Conservation (phyloP, 148 eudicot species). For the Amaranthus cruentus region DNA sequence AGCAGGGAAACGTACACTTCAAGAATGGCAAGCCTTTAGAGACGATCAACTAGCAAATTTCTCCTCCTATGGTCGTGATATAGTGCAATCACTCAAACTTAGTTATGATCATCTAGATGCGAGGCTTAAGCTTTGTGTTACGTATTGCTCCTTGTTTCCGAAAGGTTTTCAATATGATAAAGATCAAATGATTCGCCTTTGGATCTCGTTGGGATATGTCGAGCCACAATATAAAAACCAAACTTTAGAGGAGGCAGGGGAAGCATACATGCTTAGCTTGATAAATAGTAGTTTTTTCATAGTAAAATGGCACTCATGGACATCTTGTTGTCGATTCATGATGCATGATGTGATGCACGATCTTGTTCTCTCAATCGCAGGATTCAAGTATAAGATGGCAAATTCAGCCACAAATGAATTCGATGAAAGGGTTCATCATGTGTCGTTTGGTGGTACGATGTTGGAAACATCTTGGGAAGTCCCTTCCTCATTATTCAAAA, state of each 20-base stretch:
- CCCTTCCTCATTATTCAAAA: background rate
- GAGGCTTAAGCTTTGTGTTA: conserved; percentile 3
- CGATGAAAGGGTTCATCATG: conserved; percentile 12
- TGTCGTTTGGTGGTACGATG: background rate
- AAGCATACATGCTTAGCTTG: background rate
- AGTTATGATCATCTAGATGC: conserved; percentile 1
- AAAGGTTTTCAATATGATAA: background rate
- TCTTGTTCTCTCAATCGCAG: conserved; percentile 1
- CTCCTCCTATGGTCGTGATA: background rate
- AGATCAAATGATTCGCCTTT: background rate
- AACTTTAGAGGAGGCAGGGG: conserved; percentile 11
- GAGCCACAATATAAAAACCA: background rate
- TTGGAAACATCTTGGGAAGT: background rate
- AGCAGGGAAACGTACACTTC: background rate
- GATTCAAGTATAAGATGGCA: conserved; percentile 11
- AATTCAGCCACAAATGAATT: conserved; percentile 4
- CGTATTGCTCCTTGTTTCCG: conserved; percentile 18
- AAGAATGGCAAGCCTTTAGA: conserved; percentile 12
- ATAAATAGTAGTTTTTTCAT: conserved; percentile 2
- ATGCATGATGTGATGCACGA: conserved; percentile 11
- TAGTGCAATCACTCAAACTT: background rate
- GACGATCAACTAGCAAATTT: conserved; percentile 8
- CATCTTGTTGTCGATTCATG: too few relatives aligned
- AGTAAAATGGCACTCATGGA: background rate
- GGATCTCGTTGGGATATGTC: conserved; percentile 18